Evolutionary conservation across 768 basidiomycete genomes (phyloP), one percentile per base, ranked within the genome.

Genomic region (Russula earlei): DNA sequence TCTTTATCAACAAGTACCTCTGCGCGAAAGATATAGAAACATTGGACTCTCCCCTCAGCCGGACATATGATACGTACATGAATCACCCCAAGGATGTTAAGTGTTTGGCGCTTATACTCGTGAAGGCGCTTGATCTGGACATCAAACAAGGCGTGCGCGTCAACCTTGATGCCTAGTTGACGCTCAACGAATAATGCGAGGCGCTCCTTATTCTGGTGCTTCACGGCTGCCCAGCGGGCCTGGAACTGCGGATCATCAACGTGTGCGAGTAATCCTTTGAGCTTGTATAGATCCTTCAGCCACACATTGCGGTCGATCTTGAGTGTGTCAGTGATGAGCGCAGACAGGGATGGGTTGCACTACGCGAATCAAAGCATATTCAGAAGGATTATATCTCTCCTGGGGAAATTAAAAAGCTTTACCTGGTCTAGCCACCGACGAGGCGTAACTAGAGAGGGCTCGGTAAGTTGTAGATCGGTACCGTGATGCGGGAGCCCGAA

Each of bases 61-160:
- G n/a, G 41, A n/a, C 17, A 15, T 3, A 37, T 5, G 33, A 31
- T 27, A 71, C 84, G 37, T 61, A 91, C 88, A 67, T 91, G 85
- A 60, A 94, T 81, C 56, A 93, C 86, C 48, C 87, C 87, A 48
- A 98, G 78, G 63, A 96, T 91, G 70, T 97, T 98, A 67, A 98
- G 74, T 2, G 85, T 89, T 77, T 99, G 95, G 54, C 96, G 86
- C 82, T 91, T 92, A 66, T 89, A 95, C 72, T 96, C 92, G 61
- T 97, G 94, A 60, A 95, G 72, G 63, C 95, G 82, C 85, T 89
- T 88, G 64, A 91, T 88, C 70, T 91, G 91, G n/a, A 93, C 84
- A 68, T 93, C 91, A 61, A 90, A 92, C 77, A 94, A 76, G 15
- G 89, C 89, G 42, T 78, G 72, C 36, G 87, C 84, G 64, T 88